Percentiles rank a stretch among this genome's conserved stretches.
phyloP scores from a whole-genome alignment of 306 rosid species.

The Prunus mume region DNA sequence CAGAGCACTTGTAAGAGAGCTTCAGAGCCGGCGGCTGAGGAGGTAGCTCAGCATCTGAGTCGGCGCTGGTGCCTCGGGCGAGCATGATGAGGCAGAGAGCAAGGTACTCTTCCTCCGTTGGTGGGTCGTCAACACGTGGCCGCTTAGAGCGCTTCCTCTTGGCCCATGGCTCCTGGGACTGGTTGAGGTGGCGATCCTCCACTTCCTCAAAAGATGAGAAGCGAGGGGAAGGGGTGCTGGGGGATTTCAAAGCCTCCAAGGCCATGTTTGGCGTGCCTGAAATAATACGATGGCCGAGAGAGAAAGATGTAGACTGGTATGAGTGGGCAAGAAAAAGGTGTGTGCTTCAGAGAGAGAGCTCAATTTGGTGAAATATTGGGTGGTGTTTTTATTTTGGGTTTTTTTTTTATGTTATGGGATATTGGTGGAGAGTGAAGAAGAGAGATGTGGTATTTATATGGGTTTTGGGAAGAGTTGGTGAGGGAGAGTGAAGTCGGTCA shows the following conservation, averaged over 20 bases:
- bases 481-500: constrained; percentile 72
- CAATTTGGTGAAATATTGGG: neutral
- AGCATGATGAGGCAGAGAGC: constrained; percentile 99
- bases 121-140: constrained; percentile 39
- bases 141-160: constrained; percentile 73
- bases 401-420: neutral
- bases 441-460: neutral
- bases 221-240: constrained; percentile 18
- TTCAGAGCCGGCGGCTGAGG: constrained; percentile 30
- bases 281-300: neutral
- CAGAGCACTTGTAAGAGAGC: constrained; percentile 51
- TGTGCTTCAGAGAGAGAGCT: no score
- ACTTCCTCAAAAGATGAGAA: constrained; percentile 16
- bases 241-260: constrained; percentile 72
- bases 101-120: constrained; percentile 77
- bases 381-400: neutral
- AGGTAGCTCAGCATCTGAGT: neutral
- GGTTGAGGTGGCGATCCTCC: constrained; percentile 23
- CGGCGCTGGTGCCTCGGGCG: constrained; percentile 46
- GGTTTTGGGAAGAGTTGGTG: constrained; percentile 17
- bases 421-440: neutral
- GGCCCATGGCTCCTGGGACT: constrained; percentile 54
- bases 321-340: neutral
- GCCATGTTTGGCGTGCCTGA: constrained; percentile 43
- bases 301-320: neutral